A percentile compares a stretch with the other conserved stretches of the same genome.
Conservation (phyloP, 2,329 filamentous ascomycete genomes). For the Fusarium domesticum region DNA sequence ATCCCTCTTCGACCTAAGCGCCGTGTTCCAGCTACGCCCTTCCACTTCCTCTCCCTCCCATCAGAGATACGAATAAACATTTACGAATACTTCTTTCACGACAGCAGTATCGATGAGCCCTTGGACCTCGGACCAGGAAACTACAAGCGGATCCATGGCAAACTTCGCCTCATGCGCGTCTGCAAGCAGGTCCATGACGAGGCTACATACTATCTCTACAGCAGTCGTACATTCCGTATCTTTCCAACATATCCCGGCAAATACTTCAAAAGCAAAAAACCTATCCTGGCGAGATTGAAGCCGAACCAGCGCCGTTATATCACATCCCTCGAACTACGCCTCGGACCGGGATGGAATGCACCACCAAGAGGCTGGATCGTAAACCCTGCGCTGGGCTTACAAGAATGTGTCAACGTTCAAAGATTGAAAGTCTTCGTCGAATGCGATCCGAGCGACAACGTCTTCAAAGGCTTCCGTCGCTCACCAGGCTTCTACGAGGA, state of each 20-base stretch:
- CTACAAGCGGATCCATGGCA: slow-evolving; percentile 57
- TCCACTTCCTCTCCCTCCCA: slow-evolving; percentile 65
- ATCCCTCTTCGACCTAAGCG: slow-evolving; percentile 33
- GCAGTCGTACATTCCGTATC: slow-evolving; percentile 58
- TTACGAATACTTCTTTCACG: slow-evolving; percentile 61
- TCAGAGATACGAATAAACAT: slow-evolving; percentile 68
- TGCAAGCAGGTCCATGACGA: slow-evolving; percentile 61
- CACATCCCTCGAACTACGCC: slow-evolving; percentile 63
- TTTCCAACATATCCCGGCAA: slow-evolving; percentile 63
- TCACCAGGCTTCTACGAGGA: slow-evolving; percentile 66
- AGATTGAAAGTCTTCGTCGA: slow-evolving; percentile 67
- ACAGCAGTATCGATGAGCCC: slow-evolving; percentile 42
- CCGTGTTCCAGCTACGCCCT: slow-evolving; percentile 43
- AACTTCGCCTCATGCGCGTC: slow-evolving; percentile 59
- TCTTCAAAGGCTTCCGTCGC: slow-evolving; percentile 66
- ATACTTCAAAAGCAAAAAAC: slow-evolving; percentile 71
- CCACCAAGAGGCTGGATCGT: slow-evolving; percentile 71
- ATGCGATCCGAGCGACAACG: slow-evolving; percentile 64
- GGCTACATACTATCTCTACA: slow-evolving; percentile 64
- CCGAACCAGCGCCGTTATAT: slow-evolving; percentile 57
- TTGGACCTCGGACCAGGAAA: slow-evolving; percentile 67
- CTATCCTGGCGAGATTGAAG: slow-evolving; percentile 65
- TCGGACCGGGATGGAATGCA: slow-evolving; percentile 70
- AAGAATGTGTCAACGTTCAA: slow-evolving; percentile 57
- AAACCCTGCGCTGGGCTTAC: slow-evolving; percentile 60